Evolutionary conservation across 169 alveolate species (phyloP).

Genomic region (Neospora caninum): DNA sequence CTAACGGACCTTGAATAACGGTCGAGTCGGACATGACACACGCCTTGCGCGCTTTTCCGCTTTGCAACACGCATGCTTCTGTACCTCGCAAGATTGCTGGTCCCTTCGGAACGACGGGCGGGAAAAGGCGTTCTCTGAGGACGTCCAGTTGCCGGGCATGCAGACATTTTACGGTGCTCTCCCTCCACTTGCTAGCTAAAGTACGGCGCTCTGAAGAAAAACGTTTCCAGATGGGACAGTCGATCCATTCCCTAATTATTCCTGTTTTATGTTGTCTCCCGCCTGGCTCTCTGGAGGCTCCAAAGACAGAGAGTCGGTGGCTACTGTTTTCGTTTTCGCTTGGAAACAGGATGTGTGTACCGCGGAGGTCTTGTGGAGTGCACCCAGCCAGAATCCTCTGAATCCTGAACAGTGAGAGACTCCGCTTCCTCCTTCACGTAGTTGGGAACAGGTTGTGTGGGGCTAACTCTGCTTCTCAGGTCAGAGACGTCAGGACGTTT

Average conservation of each 20-base stretch:
- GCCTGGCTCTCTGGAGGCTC: neutral
- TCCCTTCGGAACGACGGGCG: no score
- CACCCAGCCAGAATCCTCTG: neutral
- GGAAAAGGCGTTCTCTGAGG: neutral
- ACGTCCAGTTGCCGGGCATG: neutral
- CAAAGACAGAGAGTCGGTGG: neutral
- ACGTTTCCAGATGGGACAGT: neutral
- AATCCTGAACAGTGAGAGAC: no score
- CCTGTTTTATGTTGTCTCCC: neutral
- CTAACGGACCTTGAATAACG: no score
- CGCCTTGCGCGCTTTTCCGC: no score
- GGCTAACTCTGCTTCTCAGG: no score
- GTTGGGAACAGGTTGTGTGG: no score
- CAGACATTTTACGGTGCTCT: neutral
- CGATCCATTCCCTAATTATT: neutral
- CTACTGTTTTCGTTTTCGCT: neutral
- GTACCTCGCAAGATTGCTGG: no score
- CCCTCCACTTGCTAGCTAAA: neutral
- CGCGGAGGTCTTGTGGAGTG: neutral
- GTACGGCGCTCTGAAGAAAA: neutral
- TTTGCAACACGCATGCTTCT: no score
- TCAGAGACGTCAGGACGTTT: no score
- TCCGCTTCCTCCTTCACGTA: no score
- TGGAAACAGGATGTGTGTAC: neutral
- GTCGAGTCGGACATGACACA: no score